phyloP scores from a whole-genome alignment of 2,329 filamentous ascomycete genomes.

The Epichloe bromicola region DNA sequence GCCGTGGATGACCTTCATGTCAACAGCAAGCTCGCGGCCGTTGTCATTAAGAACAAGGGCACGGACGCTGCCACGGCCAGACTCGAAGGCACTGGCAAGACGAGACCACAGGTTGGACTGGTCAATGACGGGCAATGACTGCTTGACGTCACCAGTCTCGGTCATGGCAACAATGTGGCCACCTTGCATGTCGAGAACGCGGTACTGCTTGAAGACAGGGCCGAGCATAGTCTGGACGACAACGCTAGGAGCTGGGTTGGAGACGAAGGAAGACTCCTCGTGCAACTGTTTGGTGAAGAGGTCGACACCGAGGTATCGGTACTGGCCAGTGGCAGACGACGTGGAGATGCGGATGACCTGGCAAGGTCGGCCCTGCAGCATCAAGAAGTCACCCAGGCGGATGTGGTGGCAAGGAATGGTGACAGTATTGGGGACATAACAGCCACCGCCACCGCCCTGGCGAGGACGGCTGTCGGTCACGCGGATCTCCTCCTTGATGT shows the following conservation, averaged over 20 bases:
- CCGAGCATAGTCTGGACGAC: constrained; percentile 99
- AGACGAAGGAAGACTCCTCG: constrained; percentile 96
- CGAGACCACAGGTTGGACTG: constrained; percentile 81
- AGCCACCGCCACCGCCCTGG: constrained; percentile 17
- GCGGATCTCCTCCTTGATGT: constrained; percentile 21
- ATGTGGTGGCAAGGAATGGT: constrained; percentile 99
- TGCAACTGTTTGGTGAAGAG: constrained; percentile 99
- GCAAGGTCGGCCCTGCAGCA: constrained; percentile 97
- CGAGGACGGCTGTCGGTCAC: constrained; percentile 16
- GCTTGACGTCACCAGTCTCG: constrained; percentile 97
- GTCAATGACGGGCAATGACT: constrained; percentile 82
- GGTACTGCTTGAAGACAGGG: constrained; percentile 99
- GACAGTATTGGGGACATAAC: constrained; percentile 62
- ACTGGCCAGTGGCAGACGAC: constrained; percentile 94
- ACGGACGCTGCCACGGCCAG: constrained; percentile 84
- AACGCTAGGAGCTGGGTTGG: constrained; percentile 90
- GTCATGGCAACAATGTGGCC: constrained; percentile 90
- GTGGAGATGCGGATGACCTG: constrained; percentile 99
- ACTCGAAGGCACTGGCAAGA: constrained; percentile 72
- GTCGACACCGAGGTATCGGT: constrained; percentile 98
- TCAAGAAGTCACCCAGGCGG: constrained; percentile 95
- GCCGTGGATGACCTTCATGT: constrained; percentile 96
- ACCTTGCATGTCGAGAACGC: constrained; percentile 91
- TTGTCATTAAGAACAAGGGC: constrained; percentile 92
- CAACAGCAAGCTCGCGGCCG: constrained; percentile 87